Conservation (phyloP, 331 rosid genomes). For the Acacia concinna region DNA sequence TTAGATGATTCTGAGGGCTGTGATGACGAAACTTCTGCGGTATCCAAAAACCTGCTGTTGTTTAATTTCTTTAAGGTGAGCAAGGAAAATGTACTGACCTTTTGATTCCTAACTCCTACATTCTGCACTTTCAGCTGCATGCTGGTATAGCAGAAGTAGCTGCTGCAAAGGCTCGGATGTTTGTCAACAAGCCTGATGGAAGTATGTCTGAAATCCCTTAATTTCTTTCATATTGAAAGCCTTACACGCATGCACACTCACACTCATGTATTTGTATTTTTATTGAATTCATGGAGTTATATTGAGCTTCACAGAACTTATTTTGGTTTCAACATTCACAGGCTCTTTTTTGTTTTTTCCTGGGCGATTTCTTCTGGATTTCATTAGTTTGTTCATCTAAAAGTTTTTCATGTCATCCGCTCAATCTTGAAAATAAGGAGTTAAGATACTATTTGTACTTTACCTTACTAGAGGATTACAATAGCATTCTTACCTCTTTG, state of each 20-base stretch:
- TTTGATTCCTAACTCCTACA: constrained; percentile 24
- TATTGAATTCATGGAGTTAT: not conserved
- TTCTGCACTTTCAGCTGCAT: constrained; percentile 69
- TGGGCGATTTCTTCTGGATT: not conserved
- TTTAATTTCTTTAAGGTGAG: constrained; percentile 11
- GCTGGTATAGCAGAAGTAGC: constrained; percentile 95
- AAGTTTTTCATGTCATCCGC: not conserved
- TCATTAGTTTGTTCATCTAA: not conserved
- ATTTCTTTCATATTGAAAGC: constrained; percentile 2
- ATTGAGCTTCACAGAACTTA: not conserved
- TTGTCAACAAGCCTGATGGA: constrained; percentile 98
- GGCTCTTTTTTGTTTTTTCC: not conserved
- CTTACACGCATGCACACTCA: not conserved
- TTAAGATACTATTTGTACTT: not conserved
- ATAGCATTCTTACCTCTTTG: not conserved
- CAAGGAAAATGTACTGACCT: constrained; percentile 11
- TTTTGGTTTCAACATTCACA: not conserved
- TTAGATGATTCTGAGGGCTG: constrained; percentile 64
- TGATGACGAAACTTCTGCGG: constrained; percentile 77
- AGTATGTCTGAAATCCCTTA: constrained; percentile 48
- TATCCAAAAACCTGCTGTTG: constrained; percentile 30
- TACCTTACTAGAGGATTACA: not conserved
- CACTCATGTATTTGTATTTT: not conserved
- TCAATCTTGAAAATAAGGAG: not conserved
- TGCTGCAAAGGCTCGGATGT: constrained; percentile 99